Base-by-base conservation (phyloP, 768 basidiomycete genomes). In the Tylopilus vinaceipallidus region DNA sequence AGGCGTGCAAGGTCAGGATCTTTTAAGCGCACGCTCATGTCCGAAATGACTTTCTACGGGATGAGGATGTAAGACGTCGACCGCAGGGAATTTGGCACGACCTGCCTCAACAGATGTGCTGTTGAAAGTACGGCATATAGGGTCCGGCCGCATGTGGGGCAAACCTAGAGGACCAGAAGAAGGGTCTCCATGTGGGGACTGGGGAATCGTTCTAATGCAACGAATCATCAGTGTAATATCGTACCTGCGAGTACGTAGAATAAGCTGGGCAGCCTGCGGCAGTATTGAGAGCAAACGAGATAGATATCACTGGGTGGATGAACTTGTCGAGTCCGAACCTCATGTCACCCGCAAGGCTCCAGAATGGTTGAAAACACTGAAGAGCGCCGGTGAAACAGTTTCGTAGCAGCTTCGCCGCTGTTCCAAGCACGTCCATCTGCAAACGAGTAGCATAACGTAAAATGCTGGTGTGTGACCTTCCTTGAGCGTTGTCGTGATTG, bases 1-100 rank as follows among this genome's bases (percentile, higher is more conserved):
- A 91, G 63, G 42, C 86, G 78, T 12, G 88, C 88, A 44, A 91
- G 55, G 58, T 91, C 88, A 0, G 87, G 84, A 60, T 91, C 86
- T 62, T 82, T 88, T 49, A 91, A 70, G 38, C 83, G 75, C 16
- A 71, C 63, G 36, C 79, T 88, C 84, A 88, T 85, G 64, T 90
- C 84, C n/a, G 54, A 57, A 26, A 90, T 84, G 24, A 89, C 86
- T 75, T 80, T 75, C 87, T 89, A 53, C 4, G 41, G 11, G 23
- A 34, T 24, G 32, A 12, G 2, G 14, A 27, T 35, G 34, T 50
- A 22, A 33, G 48, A 14, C 22, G 30, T 42, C 5, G 23, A 37
- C 17, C 34, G 53, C 29, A 35, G 30, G 45, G 43, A 22, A 24
- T 12, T 26, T 29, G 37, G 29, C 20, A 37, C 16, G n/a, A 34